Evolutionary conservation across 805 yeast genomes (phyloP), one percentile per base, ranked within the genome.

Genomic region (Alloascoidea hylecoeti): DNA sequence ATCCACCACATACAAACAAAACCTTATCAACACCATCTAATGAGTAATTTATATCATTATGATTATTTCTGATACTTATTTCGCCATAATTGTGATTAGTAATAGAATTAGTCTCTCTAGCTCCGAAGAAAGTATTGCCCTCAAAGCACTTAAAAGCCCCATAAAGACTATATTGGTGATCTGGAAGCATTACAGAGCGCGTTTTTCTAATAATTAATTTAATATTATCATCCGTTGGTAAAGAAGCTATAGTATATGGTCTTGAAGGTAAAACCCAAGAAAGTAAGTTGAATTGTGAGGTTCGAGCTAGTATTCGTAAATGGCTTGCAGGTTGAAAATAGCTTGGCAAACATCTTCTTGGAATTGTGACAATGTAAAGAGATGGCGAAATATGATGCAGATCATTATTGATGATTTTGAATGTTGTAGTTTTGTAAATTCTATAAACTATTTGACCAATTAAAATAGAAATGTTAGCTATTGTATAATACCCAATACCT

Each of bases 1-100:
- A 71, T 0, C 92, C 92, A 12, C 88, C 89, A 44, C 78, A 70
- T 1, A 79, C 61, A 15, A 79, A 63, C 13, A 61, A 51, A 1
- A 75, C 67, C 32, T 68, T 65, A 23, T 65, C 66, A 0, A 71
- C 75, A 0, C 71, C 62, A 32, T 57, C 53, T 43, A 70, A 65
- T 42, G 72, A 68, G 15, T 60, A 56, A 1, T 9, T 48, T 43
- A 9, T 68, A 59, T 3, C 73, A 39, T 3, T 78, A 62, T 2
- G 70, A 61, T 46, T 56, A 70, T 4, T n/a, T n/a, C n/a, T n/a
- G n/a, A n/a, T n/a, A n/a, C n/a, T n/a, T n/a, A n/a, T n/a, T n/a
- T n/a, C n/a, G n/a, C n/a, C n/a, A n/a, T n/a, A n/a, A n/a, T n/a
- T n/a, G n/a, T n/a, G n/a, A n/a, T n/a, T n/a, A n/a, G n/a, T n/a